Evolutionary conservation across 1,139 yeast species (phyloP).

Genomic region (Trichomonascaceae sp.): DNA sequence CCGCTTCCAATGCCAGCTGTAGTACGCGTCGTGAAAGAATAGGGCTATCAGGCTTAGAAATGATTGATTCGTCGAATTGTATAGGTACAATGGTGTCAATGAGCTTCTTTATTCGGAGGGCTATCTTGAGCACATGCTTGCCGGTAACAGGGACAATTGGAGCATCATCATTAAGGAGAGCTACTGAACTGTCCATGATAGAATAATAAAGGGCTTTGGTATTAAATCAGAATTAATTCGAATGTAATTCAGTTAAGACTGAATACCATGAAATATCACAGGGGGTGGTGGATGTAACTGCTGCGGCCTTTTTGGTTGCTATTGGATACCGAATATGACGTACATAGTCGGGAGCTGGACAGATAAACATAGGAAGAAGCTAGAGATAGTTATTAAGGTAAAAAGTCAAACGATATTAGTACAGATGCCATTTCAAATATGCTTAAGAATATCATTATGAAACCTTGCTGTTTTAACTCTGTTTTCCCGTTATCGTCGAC

Average conservation of each 20-base stretch:
- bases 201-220: not conserved
- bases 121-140: conserved; percentile 65
- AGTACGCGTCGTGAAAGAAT: conserved; percentile 56
- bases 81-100: conserved; percentile 69
- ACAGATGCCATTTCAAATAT: too few species aligned
- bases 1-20: conserved; percentile 59
- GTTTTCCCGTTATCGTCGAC: too few species aligned
- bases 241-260: not conserved
- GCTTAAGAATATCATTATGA: too few species aligned
- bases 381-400: not conserved
- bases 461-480: too few species aligned
- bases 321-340: not conserved
- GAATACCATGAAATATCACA: not conserved
- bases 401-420: too few species aligned
- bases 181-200: not conserved
- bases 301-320: not conserved
- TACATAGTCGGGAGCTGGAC: not conserved
- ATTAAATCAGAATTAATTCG: not conserved
- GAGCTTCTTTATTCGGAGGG: conserved; percentile 63
- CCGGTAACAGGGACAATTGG: conserved; percentile 20
- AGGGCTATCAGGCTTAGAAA: conserved; percentile 55
- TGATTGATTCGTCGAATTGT: conserved; percentile 45
- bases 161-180: conserved; percentile 12
- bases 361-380: not conserved
- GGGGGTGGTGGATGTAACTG: not conserved